A percentile compares a stretch with the other conserved stretches of the same genome.
These are phyloP conservation scores for Withania somnifera DNA, from an alignment of 305 asterid species.

Conservation along the genomic window DNA sequence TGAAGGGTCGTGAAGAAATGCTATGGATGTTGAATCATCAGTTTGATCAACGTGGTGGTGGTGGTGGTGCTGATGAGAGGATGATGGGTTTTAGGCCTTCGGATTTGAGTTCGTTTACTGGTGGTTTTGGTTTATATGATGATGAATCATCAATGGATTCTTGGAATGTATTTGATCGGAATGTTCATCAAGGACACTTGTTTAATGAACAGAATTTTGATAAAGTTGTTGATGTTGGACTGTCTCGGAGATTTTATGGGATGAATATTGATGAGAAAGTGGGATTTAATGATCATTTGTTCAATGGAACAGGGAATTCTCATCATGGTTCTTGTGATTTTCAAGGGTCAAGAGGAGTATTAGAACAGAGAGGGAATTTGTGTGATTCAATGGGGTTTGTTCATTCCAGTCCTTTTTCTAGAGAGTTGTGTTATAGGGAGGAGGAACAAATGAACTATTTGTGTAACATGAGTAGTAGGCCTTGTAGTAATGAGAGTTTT, in stretches of 20 bases:
- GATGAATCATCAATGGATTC: slow-evolving; percentile 2
- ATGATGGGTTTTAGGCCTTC: background rate
- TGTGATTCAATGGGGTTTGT: slow-evolving; percentile 18
- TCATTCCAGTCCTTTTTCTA: slow-evolving; percentile 1
- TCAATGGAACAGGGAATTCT: slow-evolving; percentile 3
- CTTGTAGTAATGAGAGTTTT: slow-evolving; percentile 1
- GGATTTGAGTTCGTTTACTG: slow-evolving; percentile 8
- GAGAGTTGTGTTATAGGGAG: background rate
- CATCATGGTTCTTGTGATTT: background rate
- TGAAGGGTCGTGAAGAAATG: slow-evolving; percentile 7
- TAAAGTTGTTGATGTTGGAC: slow-evolving; percentile 10
- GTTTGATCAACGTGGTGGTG: background rate
- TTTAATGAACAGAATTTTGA: slow-evolving; percentile 1
- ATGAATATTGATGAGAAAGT: slow-evolving; percentile 13
- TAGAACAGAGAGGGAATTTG: background rate
- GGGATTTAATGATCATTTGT: background rate
- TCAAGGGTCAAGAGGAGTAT: background rate
- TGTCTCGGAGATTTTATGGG: slow-evolving; percentile 12
- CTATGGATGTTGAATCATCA: slow-evolving; percentile 5
- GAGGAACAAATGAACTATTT: slow-evolving; percentile 9
- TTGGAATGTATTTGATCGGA: slow-evolving; percentile 3
- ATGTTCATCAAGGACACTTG: background rate
- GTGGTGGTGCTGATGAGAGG: background rate
- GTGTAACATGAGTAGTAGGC: slow-evolving; percentile 11
- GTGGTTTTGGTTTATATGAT: slow-evolving; percentile 7